Base-by-base conservation (phyloP, 345 rosid genomes). In the Syzygium aromaticum region DNA sequence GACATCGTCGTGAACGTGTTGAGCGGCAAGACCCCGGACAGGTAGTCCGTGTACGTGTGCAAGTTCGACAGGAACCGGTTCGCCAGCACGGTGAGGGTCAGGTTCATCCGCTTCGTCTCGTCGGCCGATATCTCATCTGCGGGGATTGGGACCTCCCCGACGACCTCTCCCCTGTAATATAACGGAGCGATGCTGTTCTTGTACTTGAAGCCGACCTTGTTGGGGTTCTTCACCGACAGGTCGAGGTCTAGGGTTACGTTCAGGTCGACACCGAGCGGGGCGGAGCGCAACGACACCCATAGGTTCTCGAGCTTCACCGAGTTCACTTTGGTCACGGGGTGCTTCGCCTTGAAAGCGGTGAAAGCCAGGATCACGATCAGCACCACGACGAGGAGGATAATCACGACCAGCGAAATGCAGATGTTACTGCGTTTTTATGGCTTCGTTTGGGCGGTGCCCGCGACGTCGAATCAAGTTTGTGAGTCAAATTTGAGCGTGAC, bases 271-370 rank as follows among this genome's bases (percentile, higher is more conserved):
- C 54, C 85, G 27, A 91, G 25, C 7, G 86, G 85, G 25, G 87
- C 49, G 0, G 40, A 0, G 92, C 92, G 92, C 4, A 94, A 5
- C 53, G 92, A 86, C 59, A 90, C 51, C 38, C 27, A 38, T 49
- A 95, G 87, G 78, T 91, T 85, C 1, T 89, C 82, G 1, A 98
- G 88, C 57, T 89, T 0, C 85, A 94, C 57, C 85, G 97, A 92
- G 86, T 98, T 87, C 85, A 96, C 51, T 86, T 92, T 88, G 51
- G 90, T 91, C 46, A 85, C 61, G 7, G 98, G 94, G 8, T 52
- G 87, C 91, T 93, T 96, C 73, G 98, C 91, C 89, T 98, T 98
- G 94, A 94, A 95, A 5, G 93, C 95, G 54, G 98, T 96, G 27
- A 95, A 88, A 2, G 92, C 92, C 49, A 97, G 87, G 88, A 95